phyloP scores from a whole-genome alignment of 2,329 filamentous ascomycete species.

The Alternaria alternata region DNA sequence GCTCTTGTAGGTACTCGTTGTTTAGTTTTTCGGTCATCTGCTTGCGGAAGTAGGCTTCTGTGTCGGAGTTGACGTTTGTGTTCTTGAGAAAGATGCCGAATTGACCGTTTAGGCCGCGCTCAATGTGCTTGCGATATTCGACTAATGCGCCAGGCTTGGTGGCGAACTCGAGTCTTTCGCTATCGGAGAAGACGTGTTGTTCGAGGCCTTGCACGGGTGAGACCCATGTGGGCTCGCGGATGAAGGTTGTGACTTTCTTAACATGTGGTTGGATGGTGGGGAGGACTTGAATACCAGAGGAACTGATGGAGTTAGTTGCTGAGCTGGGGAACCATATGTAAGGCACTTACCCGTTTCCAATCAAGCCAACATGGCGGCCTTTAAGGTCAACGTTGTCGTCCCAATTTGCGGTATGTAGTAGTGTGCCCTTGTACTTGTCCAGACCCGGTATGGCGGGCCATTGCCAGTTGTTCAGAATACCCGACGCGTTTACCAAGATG shows the following conservation, averaged over 20 bases:
- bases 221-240: conserved; percentile 62
- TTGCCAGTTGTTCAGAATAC: conserved; percentile 61
- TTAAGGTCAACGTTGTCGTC: conserved; percentile 59
- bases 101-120: conserved; percentile 57
- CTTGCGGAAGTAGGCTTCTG: conserved; percentile 56
- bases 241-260: conserved; percentile 58
- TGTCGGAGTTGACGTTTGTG: conserved; percentile 52
- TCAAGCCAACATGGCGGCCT: conserved; percentile 60
- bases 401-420: conserved; percentile 67
- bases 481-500: conserved; percentile 58
- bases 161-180: conserved; percentile 55
- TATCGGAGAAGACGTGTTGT: conserved; percentile 53
- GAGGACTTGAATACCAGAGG: conserved; percentile 63
- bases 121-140: conserved; percentile 56
- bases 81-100: conserved; percentile 59
- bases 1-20: conserved; percentile 40
- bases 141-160: conserved; percentile 51
- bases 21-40: conserved; percentile 54
- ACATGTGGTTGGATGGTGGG: conserved; percentile 57
- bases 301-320: conserved; percentile 48
- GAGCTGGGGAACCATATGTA: neutral
- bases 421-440: conserved; percentile 59
- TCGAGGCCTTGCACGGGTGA: conserved; percentile 56
- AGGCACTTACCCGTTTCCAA: conserved; percentile 57
- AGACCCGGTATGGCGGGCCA: conserved; percentile 63